Base-by-base conservation (phyloP, 2,329 filamentous ascomycete genomes). In the Xylariales sp. region DNA sequence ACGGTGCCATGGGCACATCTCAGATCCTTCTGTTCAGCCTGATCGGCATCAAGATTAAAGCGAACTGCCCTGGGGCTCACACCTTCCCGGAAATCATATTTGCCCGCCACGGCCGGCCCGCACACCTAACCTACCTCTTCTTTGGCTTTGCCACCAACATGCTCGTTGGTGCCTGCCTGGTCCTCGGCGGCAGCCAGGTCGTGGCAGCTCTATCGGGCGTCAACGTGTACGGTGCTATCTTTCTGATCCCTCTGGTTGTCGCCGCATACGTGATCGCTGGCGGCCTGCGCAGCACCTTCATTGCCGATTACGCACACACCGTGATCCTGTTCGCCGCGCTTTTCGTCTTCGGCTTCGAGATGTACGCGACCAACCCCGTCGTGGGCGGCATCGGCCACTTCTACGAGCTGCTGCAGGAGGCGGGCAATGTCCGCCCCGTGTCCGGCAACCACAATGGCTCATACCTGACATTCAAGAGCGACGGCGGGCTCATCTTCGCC, bases 71-170 rank as follows among this genome's bases (percentile, higher is more conserved):
- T 1, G 57, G 60, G 7, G 62, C 61, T 1, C 64, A 68, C 43
- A 67, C 65, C 1, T 66, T 65, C 40, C 61, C 60, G 29, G 64
- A 69, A 43, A 66, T 67, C 34, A 56, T 67, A 2, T 51, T 60
- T 5, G 48, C 50, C 4, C 51, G 62, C 4, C 60, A 68, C 40
- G 65, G 65, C 2, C 52, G 48, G 12, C 29, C 54, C 4, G 60
- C 60, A 2, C 65, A 67, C 42, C 13, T 60, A 2, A 62, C 55
- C 1, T 68, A 63, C 40, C 49, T 66, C 11, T 64, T 62, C 46
- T 63, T 62, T 38, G 63, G 57, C 0, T 56, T 57, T 30, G 58
- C 56, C 2, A 66, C 61, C 3, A 67, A 68, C 39, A 56, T 66
- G 49, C 55, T 67, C 4, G 62, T 65, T 4, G 62, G 60, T 1